Conservation (phyloP, 2,329 filamentous ascomycete genomes). For the Aspergillus fumigatus region DNA sequence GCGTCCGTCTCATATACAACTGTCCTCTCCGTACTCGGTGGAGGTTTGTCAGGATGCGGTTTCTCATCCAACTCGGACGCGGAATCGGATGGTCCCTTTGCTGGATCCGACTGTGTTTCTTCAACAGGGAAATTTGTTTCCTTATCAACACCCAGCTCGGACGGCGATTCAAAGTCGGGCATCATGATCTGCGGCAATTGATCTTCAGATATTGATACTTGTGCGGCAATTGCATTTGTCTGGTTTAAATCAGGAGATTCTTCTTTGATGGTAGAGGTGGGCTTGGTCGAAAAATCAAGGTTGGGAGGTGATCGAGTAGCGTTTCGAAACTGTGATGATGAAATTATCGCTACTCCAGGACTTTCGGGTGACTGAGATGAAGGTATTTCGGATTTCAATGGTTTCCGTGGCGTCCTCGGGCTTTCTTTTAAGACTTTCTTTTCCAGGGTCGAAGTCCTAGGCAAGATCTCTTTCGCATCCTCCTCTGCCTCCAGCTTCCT, state of each 20-base stretch:
- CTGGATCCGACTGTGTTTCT: constrained; percentile 2
- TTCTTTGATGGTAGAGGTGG: constrained; percentile 15
- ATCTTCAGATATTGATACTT: neutral
- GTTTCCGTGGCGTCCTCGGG: constrained; percentile 33
- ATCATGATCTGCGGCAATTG: neutral
- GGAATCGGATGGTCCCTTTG: neutral
- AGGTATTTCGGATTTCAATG: constrained; percentile 30
- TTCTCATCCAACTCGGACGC: neutral
- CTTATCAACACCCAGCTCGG: neutral
- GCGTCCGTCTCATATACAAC: constrained; percentile 42
- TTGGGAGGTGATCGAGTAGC: constrained; percentile 26
- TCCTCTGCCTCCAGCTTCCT: constrained; percentile 14
- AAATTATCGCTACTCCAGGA: constrained; percentile 33
- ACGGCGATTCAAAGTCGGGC: neutral
- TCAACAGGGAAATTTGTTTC: neutral
- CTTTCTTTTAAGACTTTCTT: neutral
- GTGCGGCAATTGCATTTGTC: neutral
- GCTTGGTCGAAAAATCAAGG: constrained; percentile 1
- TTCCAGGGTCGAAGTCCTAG: neutral
- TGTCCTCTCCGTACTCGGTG: constrained; percentile 20
- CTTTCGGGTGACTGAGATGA: constrained; percentile 43
- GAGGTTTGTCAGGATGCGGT: neutral
- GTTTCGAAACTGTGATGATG: constrained; percentile 30
- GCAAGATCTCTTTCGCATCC: constrained; percentile 4
- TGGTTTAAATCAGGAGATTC: constrained; percentile 9